A percentile compares a stretch with the other conserved stretches of the same genome.
Evolutionary conservation across 495 filamentous ascomycete genomes (phyloP).

Genomic region (Aspergillus panamensis): DNA sequence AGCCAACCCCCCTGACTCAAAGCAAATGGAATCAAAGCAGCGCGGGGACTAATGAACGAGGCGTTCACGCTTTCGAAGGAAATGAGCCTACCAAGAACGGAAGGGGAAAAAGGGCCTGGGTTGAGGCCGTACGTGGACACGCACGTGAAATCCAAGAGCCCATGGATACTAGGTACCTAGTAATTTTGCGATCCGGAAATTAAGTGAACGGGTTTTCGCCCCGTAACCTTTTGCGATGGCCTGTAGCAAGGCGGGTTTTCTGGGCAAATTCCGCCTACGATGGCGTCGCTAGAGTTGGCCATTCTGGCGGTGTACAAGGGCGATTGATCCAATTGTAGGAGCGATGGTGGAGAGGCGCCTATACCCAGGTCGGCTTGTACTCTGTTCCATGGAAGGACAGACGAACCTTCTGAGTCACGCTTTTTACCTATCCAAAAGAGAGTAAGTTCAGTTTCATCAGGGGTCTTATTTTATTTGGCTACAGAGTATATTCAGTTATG

Average conservation of each 20-base stretch:
- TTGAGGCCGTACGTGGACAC: neutral
- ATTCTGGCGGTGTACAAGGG: constrained; percentile 25
- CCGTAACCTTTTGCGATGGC: neutral
- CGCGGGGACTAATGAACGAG: neutral
- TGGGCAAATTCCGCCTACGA: constrained; percentile 8
- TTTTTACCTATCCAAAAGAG: neutral
- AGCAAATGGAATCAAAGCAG: neutral
- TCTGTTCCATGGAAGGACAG: neutral
- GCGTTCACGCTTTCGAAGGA: neutral
- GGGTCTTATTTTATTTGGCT: neutral
- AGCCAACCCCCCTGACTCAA: neutral
- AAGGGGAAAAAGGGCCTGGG: neutral
- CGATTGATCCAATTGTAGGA: constrained; percentile 19
- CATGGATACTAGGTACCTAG: too few relatives aligned
- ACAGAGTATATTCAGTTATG: too few relatives aligned
- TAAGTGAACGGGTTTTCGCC: neutral
- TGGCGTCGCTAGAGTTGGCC: constrained; percentile 18
- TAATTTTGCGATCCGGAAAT: constrained; percentile 1
- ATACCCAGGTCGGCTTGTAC: neutral
- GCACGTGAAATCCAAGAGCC: neutral
- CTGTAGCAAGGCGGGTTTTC: constrained; percentile 2
- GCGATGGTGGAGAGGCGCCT: constrained; percentile 16
- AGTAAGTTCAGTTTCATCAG: neutral
- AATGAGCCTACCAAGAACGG: neutral
- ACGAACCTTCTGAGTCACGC: neutral